These are phyloP conservation scores for Aspergillus pseudotamarii DNA, from an alignment of 2,329 filamentous ascomycete species.

Conservation along the genomic window DNA sequence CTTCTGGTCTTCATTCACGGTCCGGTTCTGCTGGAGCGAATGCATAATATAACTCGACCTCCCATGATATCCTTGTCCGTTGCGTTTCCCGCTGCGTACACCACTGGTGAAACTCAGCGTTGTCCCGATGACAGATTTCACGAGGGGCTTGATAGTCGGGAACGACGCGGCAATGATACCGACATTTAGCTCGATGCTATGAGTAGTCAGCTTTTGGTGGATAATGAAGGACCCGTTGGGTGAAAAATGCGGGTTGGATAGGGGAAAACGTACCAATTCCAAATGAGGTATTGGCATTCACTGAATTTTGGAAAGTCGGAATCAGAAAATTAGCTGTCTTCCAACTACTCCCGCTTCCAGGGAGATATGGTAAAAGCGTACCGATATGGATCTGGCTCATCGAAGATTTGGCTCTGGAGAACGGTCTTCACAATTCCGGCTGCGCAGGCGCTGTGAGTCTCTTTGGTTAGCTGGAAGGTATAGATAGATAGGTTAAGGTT, in stretches of 20 bases:
- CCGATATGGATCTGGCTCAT: constrained; percentile 38
- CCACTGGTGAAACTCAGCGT: constrained; percentile 15
- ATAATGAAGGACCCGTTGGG: not conserved
- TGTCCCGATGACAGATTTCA: constrained; percentile 24
- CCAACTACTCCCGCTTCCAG: not conserved
- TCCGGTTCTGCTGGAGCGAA: not conserved
- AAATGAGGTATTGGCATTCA: constrained; percentile 17
- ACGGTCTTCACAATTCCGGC: constrained; percentile 46
- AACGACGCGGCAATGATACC: constrained; percentile 47
- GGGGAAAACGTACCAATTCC: constrained; percentile 20
- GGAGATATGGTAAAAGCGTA: constrained; percentile 11
- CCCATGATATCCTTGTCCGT: constrained; percentile 8
- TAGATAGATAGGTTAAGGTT: not conserved
- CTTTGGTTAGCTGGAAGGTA: not conserved
- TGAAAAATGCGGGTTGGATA: not conserved
- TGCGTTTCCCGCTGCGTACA: constrained; percentile 9
- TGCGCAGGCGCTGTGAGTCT: constrained; percentile 36
- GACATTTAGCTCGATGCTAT: constrained; percentile 46
- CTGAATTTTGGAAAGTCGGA: not conserved
- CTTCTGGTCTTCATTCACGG: not conserved
- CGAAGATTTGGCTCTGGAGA: constrained; percentile 25
- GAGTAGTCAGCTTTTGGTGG: not conserved
- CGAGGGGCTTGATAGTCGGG: constrained; percentile 43
- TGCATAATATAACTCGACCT: constrained; percentile 6
- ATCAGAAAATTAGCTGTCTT: not conserved